phyloP scores from a whole-genome alignment of 768 basidiomycete species.

The Podaxis rugospora region DNA sequence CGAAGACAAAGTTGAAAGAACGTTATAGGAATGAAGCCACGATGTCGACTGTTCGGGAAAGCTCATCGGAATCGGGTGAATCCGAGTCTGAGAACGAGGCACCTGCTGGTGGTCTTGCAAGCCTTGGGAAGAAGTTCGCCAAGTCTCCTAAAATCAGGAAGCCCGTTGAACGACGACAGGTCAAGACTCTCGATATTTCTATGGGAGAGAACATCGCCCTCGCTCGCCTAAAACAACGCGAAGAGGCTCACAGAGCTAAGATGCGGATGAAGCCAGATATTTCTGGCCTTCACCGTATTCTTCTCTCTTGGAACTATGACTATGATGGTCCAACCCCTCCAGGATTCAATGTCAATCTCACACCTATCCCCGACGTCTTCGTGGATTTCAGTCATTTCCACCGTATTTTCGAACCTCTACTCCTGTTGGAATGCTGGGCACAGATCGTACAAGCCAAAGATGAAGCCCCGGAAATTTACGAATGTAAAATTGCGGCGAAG shows the following conservation, averaged over 20 bases:
- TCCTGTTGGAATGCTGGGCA: constrained; percentile 89
- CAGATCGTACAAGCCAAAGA: constrained; percentile 80
- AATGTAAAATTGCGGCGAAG: constrained; percentile 63
- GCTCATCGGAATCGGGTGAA: constrained; percentile 38
- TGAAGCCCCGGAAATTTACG: constrained; percentile 46
- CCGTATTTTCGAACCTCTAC: constrained; percentile 74
- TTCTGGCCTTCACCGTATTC: constrained; percentile 64
- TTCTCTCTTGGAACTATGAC: constrained; percentile 87
- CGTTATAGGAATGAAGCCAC: constrained; percentile 26
- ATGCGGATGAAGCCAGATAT: constrained; percentile 82
- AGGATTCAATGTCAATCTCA: constrained; percentile 29
- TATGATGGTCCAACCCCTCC: constrained; percentile 64
- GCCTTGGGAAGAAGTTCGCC: constrained; percentile 50
- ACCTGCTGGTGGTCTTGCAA: constrained; percentile 41
- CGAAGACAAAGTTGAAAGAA: constrained; percentile 11
- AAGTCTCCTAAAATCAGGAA: constrained; percentile 58
- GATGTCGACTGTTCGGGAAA: constrained; percentile 19
- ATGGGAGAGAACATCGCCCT: constrained; percentile 38
- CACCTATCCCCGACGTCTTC: constrained; percentile 64
- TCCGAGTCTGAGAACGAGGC: constrained; percentile 46
- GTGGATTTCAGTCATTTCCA: constrained; percentile 62
- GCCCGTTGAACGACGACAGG: constrained; percentile 52
- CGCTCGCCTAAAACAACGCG: constrained; percentile 49
- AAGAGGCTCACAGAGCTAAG: constrained; percentile 57
- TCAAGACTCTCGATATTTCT: constrained; percentile 59